Evolutionary conservation across 768 basidiomycete species (phyloP).

Genomic region (Suillus cothurnatus): DNA sequence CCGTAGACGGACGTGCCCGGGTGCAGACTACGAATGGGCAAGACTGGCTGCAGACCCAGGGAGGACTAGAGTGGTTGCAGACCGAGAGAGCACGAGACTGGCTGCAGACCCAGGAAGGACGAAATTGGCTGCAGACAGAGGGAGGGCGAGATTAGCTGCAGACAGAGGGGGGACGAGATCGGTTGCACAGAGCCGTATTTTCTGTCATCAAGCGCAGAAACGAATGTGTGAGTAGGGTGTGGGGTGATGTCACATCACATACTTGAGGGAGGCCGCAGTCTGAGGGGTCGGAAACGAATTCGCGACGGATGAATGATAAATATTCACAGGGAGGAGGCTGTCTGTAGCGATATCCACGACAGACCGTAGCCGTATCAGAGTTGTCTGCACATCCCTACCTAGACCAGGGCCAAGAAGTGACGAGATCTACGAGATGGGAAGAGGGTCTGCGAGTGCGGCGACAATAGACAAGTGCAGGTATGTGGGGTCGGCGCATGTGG

Average conservation of each 20-base stretch:
- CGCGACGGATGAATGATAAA: not conserved
- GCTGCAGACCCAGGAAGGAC: too few species aligned
- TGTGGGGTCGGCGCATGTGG: not conserved
- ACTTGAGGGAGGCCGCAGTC: not conserved
- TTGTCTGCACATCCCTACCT: not conserved
- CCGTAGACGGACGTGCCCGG: too few species aligned
- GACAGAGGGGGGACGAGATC: too few species aligned
- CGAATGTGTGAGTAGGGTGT: not conserved
- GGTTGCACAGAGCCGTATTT: not conserved
- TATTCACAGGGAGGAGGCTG: not conserved
- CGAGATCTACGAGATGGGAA: not conserved
- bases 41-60: too few species aligned
- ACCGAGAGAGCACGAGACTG: too few species aligned
- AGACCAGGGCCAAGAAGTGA: not conserved
- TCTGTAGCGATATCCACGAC: not conserved
- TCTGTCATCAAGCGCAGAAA: not conserved
- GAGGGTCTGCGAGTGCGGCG: not conserved
- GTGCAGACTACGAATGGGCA: too few species aligned
- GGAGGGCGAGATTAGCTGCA: too few species aligned
- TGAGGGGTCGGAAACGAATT: not conserved
- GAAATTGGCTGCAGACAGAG: too few species aligned
- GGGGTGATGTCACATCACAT: not conserved
- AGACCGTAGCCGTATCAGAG: not conserved
- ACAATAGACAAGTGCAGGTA: not conserved
- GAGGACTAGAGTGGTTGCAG: too few species aligned